Evolutionary conservation across 371 early-diverging fungal genomes (phyloP).

Genomic region (Rhizopus delemar): DNA sequence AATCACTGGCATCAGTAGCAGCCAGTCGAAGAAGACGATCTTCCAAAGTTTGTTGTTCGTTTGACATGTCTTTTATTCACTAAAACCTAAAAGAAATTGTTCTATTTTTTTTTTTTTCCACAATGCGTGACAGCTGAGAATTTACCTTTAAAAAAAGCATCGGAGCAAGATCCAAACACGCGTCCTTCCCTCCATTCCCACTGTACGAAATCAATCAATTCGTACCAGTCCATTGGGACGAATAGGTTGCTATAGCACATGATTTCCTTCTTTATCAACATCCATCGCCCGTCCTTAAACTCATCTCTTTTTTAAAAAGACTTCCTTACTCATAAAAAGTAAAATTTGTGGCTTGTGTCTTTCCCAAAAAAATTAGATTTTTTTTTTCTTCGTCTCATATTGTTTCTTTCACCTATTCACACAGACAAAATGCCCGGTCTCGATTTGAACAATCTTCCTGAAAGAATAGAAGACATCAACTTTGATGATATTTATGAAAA

Average conservation of each 20-base stretch:
- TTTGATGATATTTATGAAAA: constrained; percentile 88
- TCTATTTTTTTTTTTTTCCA: too few species aligned
- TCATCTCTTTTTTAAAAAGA: not conserved
- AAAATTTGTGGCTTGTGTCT: constrained; percentile 1
- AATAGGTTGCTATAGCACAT: too few species aligned
- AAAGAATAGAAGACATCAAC: constrained; percentile 77
- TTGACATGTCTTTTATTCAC: not conserved
- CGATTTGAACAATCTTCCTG: constrained; percentile 61
- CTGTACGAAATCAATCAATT: too few species aligned
- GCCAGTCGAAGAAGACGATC: constrained; percentile 38
- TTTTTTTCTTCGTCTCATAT: not conserved
- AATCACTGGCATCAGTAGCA: constrained; percentile 21
- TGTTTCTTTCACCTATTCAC: not conserved
- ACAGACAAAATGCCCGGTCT: constrained; percentile 39
- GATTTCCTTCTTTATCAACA: not conserved
- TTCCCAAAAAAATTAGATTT: not conserved
- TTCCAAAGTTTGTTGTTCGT: constrained; percentile 19
- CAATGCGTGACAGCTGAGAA: too few species aligned
- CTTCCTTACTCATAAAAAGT: too few species aligned
- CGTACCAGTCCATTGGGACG: too few species aligned
- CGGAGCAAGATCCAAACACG: too few species aligned
- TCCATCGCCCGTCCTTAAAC: not conserved
- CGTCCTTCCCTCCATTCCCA: not conserved
- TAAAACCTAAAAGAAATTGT: too few species aligned
- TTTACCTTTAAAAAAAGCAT: too few species aligned